These are phyloP conservation scores for Diaporthe sp. DNA, from an alignment of 2,329 filamentous ascomycete genomes.

Conservation along the genomic window DNA sequence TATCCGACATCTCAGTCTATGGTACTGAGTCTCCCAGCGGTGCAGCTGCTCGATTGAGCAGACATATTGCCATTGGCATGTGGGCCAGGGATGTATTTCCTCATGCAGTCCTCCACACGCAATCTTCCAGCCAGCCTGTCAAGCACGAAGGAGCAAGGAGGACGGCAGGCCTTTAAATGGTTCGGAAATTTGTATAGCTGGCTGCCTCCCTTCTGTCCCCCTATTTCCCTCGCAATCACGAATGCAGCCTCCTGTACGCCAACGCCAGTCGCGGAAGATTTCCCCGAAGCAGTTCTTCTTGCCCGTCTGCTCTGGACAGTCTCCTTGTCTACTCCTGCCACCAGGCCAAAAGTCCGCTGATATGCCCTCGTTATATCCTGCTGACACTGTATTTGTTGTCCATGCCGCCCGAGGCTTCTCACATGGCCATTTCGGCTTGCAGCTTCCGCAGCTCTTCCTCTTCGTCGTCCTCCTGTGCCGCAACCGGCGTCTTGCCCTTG, in stretches of 20 bases:
- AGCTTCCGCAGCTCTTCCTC: conserved; percentile 94
- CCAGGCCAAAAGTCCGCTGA: not conserved
- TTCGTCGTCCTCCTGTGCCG: conserved; percentile 88
- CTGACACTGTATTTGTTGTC: not conserved
- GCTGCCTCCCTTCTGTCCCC: conserved; percentile 13
- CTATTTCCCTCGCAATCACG: conserved; percentile 18
- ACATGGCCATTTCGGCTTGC: conserved; percentile 98
- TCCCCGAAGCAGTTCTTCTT: conserved; percentile 13
- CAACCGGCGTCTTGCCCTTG: conserved; percentile 63
- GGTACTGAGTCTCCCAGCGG: not conserved
- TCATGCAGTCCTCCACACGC: not conserved
- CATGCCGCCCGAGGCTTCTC: conserved; percentile 45
- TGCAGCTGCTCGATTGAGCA: not conserved
- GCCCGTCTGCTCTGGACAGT: conserved; percentile 7
- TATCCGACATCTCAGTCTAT: not conserved
- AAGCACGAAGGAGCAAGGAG: not conserved
- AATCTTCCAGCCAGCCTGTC: not conserved
- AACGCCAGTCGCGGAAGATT: conserved; percentile 36
- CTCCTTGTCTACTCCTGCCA: conserved; percentile 10
- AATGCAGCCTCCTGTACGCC: conserved; percentile 41
- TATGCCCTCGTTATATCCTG: conserved; percentile 3
- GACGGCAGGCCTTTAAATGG: conserved; percentile 8
- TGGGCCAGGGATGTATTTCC: too few species aligned
- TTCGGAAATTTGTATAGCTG: conserved; percentile 36
- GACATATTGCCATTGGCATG: not conserved